Conservation (phyloP, 306 rosid genomes). For the Castanopsis chinensis region DNA sequence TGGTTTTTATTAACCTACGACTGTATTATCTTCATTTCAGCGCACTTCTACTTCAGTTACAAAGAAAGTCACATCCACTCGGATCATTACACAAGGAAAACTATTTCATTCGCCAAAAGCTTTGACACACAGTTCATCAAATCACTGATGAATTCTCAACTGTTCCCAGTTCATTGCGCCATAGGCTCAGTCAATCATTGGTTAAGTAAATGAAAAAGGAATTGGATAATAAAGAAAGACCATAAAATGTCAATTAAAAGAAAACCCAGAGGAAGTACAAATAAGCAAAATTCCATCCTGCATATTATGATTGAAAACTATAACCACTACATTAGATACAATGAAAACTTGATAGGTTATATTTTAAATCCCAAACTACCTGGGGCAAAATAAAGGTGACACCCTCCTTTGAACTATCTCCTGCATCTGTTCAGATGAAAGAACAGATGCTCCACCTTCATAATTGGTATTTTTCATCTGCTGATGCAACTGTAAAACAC, state of each 20-base stretch:
- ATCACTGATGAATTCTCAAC: no score
- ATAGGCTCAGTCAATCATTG: not conserved
- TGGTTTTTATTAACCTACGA: no score
- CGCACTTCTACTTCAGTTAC: no score
- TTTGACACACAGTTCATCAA: no score
- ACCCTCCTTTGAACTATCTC: constrained; percentile 64
- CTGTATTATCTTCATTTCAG: no score
- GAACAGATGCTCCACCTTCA: constrained; percentile 48
- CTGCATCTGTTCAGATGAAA: constrained; percentile 55
- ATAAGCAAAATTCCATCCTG: not conserved
- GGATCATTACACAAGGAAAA: no score
- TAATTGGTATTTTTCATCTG: constrained; percentile 61
- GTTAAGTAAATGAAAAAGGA: not conserved
- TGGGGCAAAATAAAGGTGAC: constrained; percentile 51
- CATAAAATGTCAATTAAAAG: not conserved
- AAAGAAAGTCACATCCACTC: no score
- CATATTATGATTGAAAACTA: not conserved
- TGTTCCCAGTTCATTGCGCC: not conserved
- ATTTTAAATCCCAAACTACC: constrained; percentile 26
- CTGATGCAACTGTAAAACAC: constrained; percentile 51
- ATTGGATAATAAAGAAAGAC: no score
- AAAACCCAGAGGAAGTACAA: not conserved
- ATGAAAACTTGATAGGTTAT: not conserved
- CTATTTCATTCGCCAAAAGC: no score
- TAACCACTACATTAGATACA: not conserved